A percentile compares a stretch with the other conserved stretches of the same genome.
These are phyloP conservation scores for Citrus sp. DNA, from an alignment of 345 rosid genomes.

Conservation along the genomic window DNA sequence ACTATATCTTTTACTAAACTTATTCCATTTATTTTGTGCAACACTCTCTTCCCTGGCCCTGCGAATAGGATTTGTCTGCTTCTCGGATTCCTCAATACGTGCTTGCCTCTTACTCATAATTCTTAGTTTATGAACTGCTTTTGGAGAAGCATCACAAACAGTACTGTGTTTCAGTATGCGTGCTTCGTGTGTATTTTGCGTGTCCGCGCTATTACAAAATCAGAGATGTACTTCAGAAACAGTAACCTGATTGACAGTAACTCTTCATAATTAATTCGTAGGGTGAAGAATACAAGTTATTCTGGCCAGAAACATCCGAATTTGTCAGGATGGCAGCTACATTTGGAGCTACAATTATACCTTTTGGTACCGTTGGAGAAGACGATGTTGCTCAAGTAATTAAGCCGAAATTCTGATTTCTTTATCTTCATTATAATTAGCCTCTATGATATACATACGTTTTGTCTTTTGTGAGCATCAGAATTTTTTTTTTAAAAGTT, in stretches of 20 bases:
- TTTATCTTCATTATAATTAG: neutral
- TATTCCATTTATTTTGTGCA: no score
- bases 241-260: neutral
- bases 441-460: neutral
- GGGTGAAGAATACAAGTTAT: conserved; percentile 77
- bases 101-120: neutral
- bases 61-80: no score
- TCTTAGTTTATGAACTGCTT: neutral
- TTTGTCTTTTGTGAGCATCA: no score
- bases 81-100: neutral
- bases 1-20: neutral
- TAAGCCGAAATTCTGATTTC: neutral
- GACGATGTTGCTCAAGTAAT: conserved; percentile 67
- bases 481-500: no score
- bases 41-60: no score
- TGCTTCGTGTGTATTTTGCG: no score
- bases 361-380: conserved; percentile 74
- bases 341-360: conserved; percentile 77
- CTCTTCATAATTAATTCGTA: conserved; percentile 9
- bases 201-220: no score
- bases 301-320: conserved; percentile 77
- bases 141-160: neutral
- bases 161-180: no score
- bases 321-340: conserved; percentile 84
- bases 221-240: neutral